Base-by-base conservation (phyloP, 108 stramenopile genomes). In the Skeletonema marinoi region DNA sequence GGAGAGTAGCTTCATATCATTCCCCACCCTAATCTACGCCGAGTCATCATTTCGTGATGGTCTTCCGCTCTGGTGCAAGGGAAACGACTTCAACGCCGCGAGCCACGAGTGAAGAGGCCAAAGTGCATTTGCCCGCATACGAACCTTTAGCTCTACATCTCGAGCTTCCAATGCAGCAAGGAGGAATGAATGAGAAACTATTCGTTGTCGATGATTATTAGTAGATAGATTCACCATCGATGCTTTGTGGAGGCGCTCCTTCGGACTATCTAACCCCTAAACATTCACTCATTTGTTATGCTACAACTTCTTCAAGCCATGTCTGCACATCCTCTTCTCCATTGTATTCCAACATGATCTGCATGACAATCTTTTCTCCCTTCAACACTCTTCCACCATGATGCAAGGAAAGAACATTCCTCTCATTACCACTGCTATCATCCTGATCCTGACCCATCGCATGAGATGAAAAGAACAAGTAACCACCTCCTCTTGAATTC, bases 21-120 rank as follows among this genome's bases (percentile, higher is more conserved):
- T 88, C 17, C 91, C 92, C 66, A 92, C 81, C 12, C 76, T 81
- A 29, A 83, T 86, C 94, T 92, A 95, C 60, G 70, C 73, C 14
- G 31, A 35, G 25, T 62, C 64, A 30, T 68, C 72, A 7, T 85
- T 25, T 25, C 92, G 81, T n/a, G 83, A 84, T 29, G 82, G 83
- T 73, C 83, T 87, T 75, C 25, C 25, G 25, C 25, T 25, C 25
- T 95, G 94, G 25, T 84, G 71, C 11, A 95, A 69, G 60, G 85
- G 13, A 95, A 88, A 41, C 85, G 82, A 4, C 39, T 86, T 64
- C 77, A 92, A 70, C 30, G 94, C 94, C 13, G 92, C 90, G 25
- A 25, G 94, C 94, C 13, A 91, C 90, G 25, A 25, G 25, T 25
- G 25, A 25, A 25, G 25, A 25, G 25, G 25, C 25, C 25, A 25